Evolutionary conservation across 371 early-diverging fungal genomes (phyloP), one percentile per base, ranked within the genome.

Genomic region (Entomophthora muscae): DNA sequence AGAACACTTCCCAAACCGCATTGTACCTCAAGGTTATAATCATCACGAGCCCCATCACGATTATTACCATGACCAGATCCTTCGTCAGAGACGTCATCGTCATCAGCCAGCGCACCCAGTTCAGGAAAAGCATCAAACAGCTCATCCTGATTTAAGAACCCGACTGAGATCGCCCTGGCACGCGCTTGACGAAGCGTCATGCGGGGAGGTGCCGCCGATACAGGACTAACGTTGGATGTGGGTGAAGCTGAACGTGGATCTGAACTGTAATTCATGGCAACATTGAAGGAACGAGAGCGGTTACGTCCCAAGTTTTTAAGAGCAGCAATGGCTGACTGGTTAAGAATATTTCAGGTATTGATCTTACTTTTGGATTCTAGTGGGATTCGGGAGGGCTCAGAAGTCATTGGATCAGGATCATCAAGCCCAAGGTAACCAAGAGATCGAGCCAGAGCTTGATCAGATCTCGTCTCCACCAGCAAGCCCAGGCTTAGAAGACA

Each of bases 351-450:
- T 71, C 68, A 63, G n/a, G 74, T 71, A 57, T 72, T 69, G 53
- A 76, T 21, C 73, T 71, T 56, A 70, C 72, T 52, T 70, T 74
- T 28, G 67, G 73, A 69, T 69, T 72, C 24, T 66, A 69, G n/a
- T n/a, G n/a, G n/a, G 68, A 66, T 23, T 61, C 62, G 24, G 55
- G 58, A 28, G 53, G 55, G 68, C 54, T 59, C 66, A 67, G 55
- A 67, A 61, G 59, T 53, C 33, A 28, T 62, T 33, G 60, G 33
- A 23, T 32, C 52, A 59, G 62, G 63, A 63, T 88, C 90, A 64
- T 90, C 88, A 55, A 90, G 66, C 1, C 89, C 88, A 22, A 90
- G 74, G 52, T 83, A 84, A 60, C 85, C 83, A 62, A 90, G 70
- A 0, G 85, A 85, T 51, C 83, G 81, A 63, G 81, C 81, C 67